Conservation (phyloP, 139 green algal species). For the Chlorella ohadii region DNA sequence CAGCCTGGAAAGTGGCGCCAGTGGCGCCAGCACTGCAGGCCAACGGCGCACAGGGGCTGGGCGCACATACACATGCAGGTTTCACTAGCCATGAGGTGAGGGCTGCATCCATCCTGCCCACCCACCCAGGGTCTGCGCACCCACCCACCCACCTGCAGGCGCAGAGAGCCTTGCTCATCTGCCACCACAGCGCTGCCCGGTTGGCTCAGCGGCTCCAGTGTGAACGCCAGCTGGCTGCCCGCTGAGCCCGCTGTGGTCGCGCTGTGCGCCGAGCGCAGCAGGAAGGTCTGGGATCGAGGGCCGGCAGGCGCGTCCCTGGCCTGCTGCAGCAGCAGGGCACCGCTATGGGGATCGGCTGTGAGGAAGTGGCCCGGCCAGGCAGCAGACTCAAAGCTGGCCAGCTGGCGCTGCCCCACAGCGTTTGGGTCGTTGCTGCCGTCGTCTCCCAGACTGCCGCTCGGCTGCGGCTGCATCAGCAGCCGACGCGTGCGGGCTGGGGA, state of each 20-base stretch:
- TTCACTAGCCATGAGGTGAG: too few relatives aligned
- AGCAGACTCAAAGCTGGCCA: slow-evolving; percentile 12
- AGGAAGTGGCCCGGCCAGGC: slow-evolving; percentile 6
- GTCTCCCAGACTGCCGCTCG: background rate
- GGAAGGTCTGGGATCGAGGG: slow-evolving; percentile 10
- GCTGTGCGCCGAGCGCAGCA: background rate
- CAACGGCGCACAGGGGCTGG: too few relatives aligned
- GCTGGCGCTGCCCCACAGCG: background rate
- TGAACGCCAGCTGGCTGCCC: background rate
- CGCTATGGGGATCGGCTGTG: background rate
- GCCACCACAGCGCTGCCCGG: background rate
- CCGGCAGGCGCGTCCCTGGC: background rate
- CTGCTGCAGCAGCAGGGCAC: slow-evolving; percentile 2
- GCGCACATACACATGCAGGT: too few relatives aligned
- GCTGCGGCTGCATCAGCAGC: slow-evolving; percentile 10
- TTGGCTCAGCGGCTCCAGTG: slow-evolving; percentile 11
- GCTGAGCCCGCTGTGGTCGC: background rate
- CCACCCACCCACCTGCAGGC: background rate
- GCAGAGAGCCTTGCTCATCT: too few relatives aligned
- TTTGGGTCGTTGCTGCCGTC: too few relatives aligned
- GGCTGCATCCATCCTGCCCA: too few relatives aligned
- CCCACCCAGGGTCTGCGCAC: too few relatives aligned
- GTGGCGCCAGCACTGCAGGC: too few relatives aligned
- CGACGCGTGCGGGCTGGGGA: background rate
- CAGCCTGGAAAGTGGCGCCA: too few relatives aligned